A percentile compares a stretch with the other conserved stretches of the same genome.
Evolutionary conservation across 1,139 yeast genomes (phyloP).

Genomic region (Kodamaea derodonti): DNA sequence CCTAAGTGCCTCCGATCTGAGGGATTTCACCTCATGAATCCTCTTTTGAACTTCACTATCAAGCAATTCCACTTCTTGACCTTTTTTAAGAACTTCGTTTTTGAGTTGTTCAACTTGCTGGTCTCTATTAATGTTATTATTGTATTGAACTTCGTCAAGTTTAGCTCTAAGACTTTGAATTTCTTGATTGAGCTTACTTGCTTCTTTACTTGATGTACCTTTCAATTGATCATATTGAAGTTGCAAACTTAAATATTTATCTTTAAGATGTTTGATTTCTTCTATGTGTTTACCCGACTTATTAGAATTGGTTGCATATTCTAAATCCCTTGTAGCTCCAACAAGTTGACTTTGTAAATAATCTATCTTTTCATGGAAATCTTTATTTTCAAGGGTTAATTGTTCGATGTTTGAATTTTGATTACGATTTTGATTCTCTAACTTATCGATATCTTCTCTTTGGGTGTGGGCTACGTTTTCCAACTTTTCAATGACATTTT

Average conservation of each 20-base stretch:
- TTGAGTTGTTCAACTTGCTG: conserved; percentile 1
- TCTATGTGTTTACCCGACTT: neutral
- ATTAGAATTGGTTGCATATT: conserved; percentile 4
- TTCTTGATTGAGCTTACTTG: conserved; percentile 2
- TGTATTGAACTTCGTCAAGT: neutral
- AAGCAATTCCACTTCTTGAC: neutral
- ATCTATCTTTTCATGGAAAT: neutral
- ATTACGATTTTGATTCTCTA: conserved; percentile 3
- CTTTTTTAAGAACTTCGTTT: neutral
- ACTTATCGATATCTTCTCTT: conserved; percentile 7
- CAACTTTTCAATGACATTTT: conserved; percentile 4
- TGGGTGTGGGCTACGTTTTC: conserved; percentile 5
- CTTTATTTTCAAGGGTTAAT: neutral
- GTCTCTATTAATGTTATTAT: neutral
- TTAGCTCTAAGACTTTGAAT: conserved; percentile 1
- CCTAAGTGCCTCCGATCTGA: neutral
- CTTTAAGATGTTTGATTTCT: conserved; percentile 2
- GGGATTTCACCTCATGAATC: neutral
- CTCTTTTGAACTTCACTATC: neutral
- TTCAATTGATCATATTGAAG: neutral
- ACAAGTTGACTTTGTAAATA: conserved; percentile 7
- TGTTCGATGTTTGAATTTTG: neutral
- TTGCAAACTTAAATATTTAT: conserved; percentile 1
- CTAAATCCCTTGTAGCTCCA: conserved; percentile 3
- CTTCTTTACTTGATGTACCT: neutral